Conservation (phyloP, 768 basidiomycete species). For the Rhodosporidiobolus odoratus region DNA sequence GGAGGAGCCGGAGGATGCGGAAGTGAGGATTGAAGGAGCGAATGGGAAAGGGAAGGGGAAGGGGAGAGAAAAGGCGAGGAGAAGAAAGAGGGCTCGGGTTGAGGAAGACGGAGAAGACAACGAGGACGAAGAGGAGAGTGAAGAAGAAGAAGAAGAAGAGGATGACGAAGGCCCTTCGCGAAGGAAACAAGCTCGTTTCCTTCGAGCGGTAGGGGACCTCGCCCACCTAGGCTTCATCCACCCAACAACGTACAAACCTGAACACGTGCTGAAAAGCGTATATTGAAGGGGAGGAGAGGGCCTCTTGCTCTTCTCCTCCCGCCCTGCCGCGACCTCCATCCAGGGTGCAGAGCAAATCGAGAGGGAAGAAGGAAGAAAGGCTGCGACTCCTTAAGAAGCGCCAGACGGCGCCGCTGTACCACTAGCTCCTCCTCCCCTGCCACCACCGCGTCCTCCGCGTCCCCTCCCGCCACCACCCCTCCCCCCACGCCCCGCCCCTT, state of each 20-base stretch:
- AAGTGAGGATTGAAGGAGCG: neutral
- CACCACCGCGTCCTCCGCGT: neutral
- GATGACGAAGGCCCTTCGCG: conserved; percentile 16
- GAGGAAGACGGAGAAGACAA: neutral
- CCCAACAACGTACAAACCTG: conserved; percentile 38
- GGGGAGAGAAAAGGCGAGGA: neutral
- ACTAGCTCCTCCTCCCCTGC: neutral
- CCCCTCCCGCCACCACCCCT: neutral
- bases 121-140: conserved; percentile 10
- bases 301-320: neutral
- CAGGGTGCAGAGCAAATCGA: neutral
- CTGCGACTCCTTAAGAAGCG: neutral
- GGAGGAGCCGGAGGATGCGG: conserved; percentile 14
- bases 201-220: conserved; percentile 37
- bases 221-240: conserved; percentile 39
- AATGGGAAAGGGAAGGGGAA: neutral
- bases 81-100: neutral
- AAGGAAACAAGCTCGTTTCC: conserved; percentile 41
- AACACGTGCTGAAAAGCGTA: conserved; percentile 40
- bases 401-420: neutral
- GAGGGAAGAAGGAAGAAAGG: neutral
- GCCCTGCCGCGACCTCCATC: no score
- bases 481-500: no score
- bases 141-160: conserved; percentile 11
- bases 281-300: conserved; percentile 22